These are phyloP conservation scores for Mycogone perniciosa DNA, from an alignment of 2,329 filamentous ascomycete species.

Conservation along the genomic window DNA sequence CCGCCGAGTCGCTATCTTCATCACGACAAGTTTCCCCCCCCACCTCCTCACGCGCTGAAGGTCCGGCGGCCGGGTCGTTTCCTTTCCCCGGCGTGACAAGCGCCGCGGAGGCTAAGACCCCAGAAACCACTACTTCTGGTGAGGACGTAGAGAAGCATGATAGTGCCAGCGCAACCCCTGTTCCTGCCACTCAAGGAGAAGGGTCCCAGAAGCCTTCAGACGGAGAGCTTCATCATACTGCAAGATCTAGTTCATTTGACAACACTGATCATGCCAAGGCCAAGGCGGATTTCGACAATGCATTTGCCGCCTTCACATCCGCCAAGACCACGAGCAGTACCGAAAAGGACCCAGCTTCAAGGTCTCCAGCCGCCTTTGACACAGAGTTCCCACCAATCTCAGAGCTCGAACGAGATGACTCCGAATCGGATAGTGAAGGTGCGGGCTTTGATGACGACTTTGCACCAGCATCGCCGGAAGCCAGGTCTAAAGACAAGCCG, in stretches of 20 bases:
- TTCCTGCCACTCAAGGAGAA: conserved; percentile 17
- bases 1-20: conserved; percentile 64
- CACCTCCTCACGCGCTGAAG: conserved; percentile 46
- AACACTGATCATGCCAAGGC: conserved; percentile 51
- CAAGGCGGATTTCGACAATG: conserved; percentile 79
- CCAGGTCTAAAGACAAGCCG: conserved; percentile 22
- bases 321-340: conserved; percentile 40
- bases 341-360: conserved; percentile 33
- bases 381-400: conserved; percentile 90
- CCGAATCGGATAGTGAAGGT: conserved; percentile 68
- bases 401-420: conserved; percentile 79
- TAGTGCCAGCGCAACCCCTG: conserved; percentile 23
- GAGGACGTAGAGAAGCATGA: conserved; percentile 18
- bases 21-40: conserved; percentile 74
- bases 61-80: conserved; percentile 29
- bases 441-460: conserved; percentile 95
- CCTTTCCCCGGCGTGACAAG: conserved; percentile 21
- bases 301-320: conserved; percentile 68
- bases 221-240: conserved; percentile 14
- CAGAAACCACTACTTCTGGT: conserved; percentile 13
- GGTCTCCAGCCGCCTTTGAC: conserved; percentile 50
- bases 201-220: conserved; percentile 17
- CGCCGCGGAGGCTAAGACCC: conserved; percentile 17
- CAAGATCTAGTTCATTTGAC: conserved; percentile 43
- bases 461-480: conserved; percentile 52